These are phyloP conservation scores for Aspergillus affinis DNA, from an alignment of 495 filamentous ascomycete genomes.

Conservation along the genomic window DNA sequence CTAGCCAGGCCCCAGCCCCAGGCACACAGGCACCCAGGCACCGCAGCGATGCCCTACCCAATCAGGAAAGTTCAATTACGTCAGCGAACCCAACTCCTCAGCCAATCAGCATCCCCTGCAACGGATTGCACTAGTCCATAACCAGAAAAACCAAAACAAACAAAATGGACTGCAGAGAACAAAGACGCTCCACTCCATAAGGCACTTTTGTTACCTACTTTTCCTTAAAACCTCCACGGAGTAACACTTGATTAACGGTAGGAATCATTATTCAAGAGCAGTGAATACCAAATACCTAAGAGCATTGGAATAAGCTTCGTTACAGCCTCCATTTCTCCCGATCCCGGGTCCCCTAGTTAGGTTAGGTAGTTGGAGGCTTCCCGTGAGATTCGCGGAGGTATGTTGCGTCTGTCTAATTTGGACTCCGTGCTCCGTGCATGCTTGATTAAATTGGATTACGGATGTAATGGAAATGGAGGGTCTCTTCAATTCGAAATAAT, in stretches of 20 bases:
- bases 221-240: too few species aligned
- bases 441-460: neutral
- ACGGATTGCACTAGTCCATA: conserved; percentile 11
- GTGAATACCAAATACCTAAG: too few species aligned
- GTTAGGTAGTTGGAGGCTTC: neutral
- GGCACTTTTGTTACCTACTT: too few species aligned
- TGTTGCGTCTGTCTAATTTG: neutral
- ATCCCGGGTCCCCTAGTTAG: neutral
- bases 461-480: too few species aligned
- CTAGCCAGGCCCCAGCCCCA: neutral
- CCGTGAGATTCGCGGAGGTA: neutral
- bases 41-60: neutral
- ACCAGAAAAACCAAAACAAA: conserved; percentile 42
- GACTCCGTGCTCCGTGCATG: neutral
- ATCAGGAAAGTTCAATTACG: neutral
- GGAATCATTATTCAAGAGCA: too few species aligned
- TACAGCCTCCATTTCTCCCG: neutral
- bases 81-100: neutral
- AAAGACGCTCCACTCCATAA: too few species aligned
- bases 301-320: neutral
- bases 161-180: conserved; percentile 10
- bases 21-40: neutral
- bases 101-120: neutral
- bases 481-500: neutral
- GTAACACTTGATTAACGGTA: too few species aligned